phyloP scores from a whole-genome alignment of 352 stramenopile species.

The Pythium aphanidermatum region DNA sequence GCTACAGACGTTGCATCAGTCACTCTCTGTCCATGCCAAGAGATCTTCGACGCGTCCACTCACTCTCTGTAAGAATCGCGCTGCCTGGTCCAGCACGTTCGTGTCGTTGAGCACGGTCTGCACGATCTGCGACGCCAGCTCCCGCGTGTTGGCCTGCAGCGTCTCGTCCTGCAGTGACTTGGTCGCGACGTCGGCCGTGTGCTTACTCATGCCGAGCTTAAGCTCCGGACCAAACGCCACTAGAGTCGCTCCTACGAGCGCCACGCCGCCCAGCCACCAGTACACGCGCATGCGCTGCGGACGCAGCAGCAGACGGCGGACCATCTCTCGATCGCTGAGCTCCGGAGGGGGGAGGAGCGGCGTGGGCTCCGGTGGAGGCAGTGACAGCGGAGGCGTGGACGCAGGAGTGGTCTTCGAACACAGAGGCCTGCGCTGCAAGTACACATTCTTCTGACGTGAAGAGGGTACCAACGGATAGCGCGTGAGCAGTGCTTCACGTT shows the following conservation, averaged over 20 bases:
- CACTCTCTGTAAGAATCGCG: conserved; percentile 67
- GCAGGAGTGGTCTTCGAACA: conserved; percentile 1
- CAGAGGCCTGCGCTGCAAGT: background rate
- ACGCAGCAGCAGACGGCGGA: conserved; percentile 23
- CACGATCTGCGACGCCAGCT: conserved; percentile 80
- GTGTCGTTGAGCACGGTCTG: conserved; percentile 83
- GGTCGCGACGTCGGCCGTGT: conserved; percentile 77
- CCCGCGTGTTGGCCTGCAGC: conserved; percentile 59
- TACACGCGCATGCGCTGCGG: conserved; percentile 55
- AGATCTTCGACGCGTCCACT: conserved; percentile 6
- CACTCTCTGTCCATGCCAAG: background rate
- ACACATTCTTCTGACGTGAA: too few species aligned
- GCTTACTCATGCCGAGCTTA: conserved; percentile 72
- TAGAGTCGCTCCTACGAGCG: conserved; percentile 40
- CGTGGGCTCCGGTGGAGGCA: background rate
- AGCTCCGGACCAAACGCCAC: conserved; percentile 73
- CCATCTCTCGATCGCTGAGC: conserved; percentile 41
- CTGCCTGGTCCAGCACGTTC: conserved; percentile 77
- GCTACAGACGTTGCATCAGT: conserved; percentile 35
- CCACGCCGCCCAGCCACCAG: conserved; percentile 41
- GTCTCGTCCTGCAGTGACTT: conserved; percentile 82
- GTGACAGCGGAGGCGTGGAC: background rate
- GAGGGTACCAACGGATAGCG: too few species aligned
- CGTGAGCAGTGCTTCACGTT: too few species aligned
- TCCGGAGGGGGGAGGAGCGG: background rate